phyloP scores from a whole-genome alignment of 805 yeast species.

The Saccharomycopsis fermentans region DNA sequence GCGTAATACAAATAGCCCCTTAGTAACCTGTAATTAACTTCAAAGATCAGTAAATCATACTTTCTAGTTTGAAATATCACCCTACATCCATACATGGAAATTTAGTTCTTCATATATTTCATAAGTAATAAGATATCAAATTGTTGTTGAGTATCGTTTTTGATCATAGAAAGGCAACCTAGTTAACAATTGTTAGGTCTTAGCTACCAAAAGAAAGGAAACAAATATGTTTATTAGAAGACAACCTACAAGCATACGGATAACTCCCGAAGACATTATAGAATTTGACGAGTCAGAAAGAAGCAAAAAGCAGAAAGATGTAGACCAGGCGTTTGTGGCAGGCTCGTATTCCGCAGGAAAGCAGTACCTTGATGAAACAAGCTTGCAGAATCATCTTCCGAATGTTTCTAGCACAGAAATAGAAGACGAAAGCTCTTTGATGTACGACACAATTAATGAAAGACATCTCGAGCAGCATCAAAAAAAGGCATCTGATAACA shows the following conservation, averaged over 20 bases:
- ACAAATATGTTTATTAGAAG: constrained; percentile 47
- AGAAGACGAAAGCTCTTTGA: background rate
- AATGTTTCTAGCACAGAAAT: background rate
- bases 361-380: background rate
- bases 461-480: background rate
- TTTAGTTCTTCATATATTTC: no score
- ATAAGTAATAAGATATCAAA: no score
- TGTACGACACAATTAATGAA: background rate
- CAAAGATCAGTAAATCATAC: no score
- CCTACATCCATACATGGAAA: no score
- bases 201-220: background rate
- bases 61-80: no score
- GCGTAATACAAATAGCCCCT: background rate
- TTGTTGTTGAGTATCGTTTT: no score
- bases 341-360: background rate
- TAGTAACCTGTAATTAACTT: no score
- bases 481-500: background rate
- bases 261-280: constrained; percentile 57
- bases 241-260: constrained; percentile 56
- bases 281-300: constrained; percentile 23
- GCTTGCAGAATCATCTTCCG: background rate
- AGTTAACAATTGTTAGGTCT: background rate
- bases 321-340: background rate
- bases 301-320: background rate
- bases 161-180: background rate